phyloP scores from a whole-genome alignment of 352 stramenopile species.

The Globisporangium nodosum region DNA sequence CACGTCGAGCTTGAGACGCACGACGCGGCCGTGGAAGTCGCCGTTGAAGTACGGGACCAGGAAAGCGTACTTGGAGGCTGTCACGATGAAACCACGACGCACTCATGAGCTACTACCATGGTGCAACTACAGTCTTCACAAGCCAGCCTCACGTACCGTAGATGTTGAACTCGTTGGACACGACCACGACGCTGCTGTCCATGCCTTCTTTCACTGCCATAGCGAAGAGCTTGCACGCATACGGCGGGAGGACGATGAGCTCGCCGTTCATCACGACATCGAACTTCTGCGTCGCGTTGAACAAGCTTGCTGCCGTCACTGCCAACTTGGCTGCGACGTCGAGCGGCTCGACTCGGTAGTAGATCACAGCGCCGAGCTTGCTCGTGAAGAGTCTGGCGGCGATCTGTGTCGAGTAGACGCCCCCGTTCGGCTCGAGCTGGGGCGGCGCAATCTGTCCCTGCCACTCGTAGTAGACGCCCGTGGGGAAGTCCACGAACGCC shows the following conservation, averaged over 20 bases:
- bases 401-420: conserved; percentile 50
- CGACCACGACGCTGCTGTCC: conserved; percentile 35
- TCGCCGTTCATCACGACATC: conserved; percentile 30
- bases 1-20: conserved; percentile 62
- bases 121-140: background rate
- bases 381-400: conserved; percentile 43
- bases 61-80: conserved; percentile 70
- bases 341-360: conserved; percentile 42
- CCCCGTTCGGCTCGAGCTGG: conserved; percentile 53
- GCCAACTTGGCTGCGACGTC: conserved; percentile 5
- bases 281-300: conserved; percentile 20
- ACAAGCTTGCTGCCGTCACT: conserved; percentile 17
- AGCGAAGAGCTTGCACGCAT: conserved; percentile 55
- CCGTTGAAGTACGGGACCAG: conserved; percentile 70
- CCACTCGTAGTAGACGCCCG: conserved; percentile 77
- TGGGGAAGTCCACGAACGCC: conserved; percentile 60
- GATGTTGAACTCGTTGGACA: conserved; percentile 51
- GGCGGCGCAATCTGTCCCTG: conserved; percentile 41
- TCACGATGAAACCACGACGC: background rate
- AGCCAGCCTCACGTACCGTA: conserved; percentile 29
- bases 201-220: conserved; percentile 63
- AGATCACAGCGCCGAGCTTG: conserved; percentile 50
- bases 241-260: conserved; percentile 43
- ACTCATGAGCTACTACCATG: background rate
- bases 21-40: conserved; percentile 56